Evolutionary conservation across 2,329 filamentous ascomycete genomes (phyloP).

Genomic region (Colletotrichum eremochloae): DNA sequence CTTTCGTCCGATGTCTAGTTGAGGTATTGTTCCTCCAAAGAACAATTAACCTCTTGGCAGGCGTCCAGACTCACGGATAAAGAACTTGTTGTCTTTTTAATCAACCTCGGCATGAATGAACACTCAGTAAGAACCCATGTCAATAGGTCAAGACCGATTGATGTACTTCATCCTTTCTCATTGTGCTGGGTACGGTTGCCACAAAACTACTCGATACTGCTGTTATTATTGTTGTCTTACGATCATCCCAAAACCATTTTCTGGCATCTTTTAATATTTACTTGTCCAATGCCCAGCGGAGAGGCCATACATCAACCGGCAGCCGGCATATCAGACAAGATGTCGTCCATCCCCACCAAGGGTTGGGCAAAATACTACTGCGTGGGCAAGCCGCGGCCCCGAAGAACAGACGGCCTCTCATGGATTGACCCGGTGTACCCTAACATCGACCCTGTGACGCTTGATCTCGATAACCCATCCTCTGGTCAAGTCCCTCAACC

Average conservation of each 20-base stretch:
- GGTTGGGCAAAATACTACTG: constrained; percentile 13
- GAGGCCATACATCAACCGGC: background rate
- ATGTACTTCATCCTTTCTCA: background rate
- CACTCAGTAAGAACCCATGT: background rate
- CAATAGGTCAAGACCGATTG: background rate
- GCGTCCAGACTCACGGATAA: too few species aligned
- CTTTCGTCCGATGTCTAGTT: background rate
- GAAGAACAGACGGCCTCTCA: constrained; percentile 7
- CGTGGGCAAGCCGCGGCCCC: constrained; percentile 17
- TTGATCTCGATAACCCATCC: background rate
- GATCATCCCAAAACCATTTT: too few species aligned
- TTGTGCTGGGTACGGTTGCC: background rate
- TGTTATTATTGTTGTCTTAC: background rate
- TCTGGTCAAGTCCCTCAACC: background rate
- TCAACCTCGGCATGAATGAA: too few species aligned
- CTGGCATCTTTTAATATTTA: background rate
- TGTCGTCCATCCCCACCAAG: background rate
- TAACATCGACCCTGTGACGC: constrained; percentile 16
- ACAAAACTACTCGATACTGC: background rate
- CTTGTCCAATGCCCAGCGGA: too few species aligned
- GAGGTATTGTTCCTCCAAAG: background rate
- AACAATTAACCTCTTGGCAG: too few species aligned
- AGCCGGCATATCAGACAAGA: background rate
- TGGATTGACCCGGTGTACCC: constrained; percentile 34
- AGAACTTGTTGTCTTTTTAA: background rate